Evolutionary conservation across 345 rosid species (phyloP).

Genomic region (Litchi chinensis): DNA sequence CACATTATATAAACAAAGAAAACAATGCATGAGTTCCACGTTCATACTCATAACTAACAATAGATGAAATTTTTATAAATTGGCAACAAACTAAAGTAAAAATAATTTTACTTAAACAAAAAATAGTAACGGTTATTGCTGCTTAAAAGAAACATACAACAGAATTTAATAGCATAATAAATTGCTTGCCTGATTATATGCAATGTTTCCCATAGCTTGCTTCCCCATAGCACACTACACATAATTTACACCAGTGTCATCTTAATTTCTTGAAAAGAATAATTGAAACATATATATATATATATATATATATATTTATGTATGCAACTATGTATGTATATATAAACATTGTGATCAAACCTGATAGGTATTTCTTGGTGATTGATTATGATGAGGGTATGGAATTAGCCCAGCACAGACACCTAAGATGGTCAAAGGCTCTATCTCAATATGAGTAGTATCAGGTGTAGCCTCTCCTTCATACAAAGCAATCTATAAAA

Average conservation of each 20-base stretch:
- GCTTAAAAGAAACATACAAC: slow-evolving; percentile 9
- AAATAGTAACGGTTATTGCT: not conserved
- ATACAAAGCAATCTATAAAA: slow-evolving; percentile 80
- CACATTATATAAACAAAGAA: not conserved
- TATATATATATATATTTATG: too few relatives aligned
- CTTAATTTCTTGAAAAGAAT: slow-evolving; percentile 1
- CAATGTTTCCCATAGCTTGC: slow-evolving; percentile 98
- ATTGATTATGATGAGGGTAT: slow-evolving; percentile 97
- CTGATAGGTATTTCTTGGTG: slow-evolving; percentile 98
- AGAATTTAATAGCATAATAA: slow-evolving; percentile 8
- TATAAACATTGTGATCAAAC: slow-evolving; percentile 35
- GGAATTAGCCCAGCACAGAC: slow-evolving; percentile 96
- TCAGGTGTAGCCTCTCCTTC: slow-evolving; percentile 74
- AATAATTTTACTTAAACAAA: not conserved
- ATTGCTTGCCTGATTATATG: slow-evolving; percentile 82
- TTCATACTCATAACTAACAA: not conserved
- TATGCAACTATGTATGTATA: slow-evolving; percentile 9
- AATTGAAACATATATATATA: not conserved
- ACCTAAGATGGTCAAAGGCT: slow-evolving; percentile 96
- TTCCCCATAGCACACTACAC: slow-evolving; percentile 98
- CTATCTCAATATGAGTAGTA: slow-evolving; percentile 93
- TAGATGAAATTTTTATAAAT: not conserved
- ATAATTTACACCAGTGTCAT: slow-evolving; percentile 8
- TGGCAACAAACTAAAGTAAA: not conserved
- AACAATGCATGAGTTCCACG: not conserved